phyloP scores from a whole-genome alignment of 129 eudicot species.

The Dittrichia graveolens region DNA sequence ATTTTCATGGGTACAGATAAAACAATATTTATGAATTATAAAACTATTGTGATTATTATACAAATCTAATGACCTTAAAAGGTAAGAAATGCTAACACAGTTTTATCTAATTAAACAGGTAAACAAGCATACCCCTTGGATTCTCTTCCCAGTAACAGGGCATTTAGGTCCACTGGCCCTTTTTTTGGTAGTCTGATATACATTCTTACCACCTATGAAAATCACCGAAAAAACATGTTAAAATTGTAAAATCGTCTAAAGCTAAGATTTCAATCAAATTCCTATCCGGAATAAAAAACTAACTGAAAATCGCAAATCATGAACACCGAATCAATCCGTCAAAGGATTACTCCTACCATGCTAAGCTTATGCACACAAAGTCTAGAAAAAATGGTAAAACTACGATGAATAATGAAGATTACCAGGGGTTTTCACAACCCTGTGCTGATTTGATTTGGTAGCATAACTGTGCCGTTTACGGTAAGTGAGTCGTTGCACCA shows the following conservation, averaged over 20 bases:
- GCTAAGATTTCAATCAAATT: neutral
- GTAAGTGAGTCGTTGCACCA: constrained; percentile 57
- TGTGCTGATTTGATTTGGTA: constrained; percentile 61
- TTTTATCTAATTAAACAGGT: neutral
- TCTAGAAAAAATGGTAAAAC: neutral
- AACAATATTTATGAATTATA: neutral
- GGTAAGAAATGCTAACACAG: neutral
- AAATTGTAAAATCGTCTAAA: neutral
- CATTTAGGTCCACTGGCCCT: constrained; percentile 85
- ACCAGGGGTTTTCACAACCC: constrained; percentile 76
- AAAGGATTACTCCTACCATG: neutral
- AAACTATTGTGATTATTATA: neutral
- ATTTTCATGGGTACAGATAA: neutral
- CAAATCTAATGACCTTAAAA: neutral
- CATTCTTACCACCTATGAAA: constrained; percentile 55
- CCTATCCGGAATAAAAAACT: neutral
- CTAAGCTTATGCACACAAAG: neutral
- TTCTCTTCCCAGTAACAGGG: constrained; percentile 74
- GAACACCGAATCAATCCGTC: neutral
- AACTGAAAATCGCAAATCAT: neutral
- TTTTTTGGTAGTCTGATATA: constrained; percentile 69
- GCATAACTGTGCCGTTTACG: constrained; percentile 65
- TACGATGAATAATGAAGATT: neutral
- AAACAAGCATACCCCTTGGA: constrained; percentile 57
- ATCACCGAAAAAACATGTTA: neutral